Evolutionary conservation across 257 asterid genomes (phyloP).

Genomic region (Solanum bulbocastanum): DNA sequence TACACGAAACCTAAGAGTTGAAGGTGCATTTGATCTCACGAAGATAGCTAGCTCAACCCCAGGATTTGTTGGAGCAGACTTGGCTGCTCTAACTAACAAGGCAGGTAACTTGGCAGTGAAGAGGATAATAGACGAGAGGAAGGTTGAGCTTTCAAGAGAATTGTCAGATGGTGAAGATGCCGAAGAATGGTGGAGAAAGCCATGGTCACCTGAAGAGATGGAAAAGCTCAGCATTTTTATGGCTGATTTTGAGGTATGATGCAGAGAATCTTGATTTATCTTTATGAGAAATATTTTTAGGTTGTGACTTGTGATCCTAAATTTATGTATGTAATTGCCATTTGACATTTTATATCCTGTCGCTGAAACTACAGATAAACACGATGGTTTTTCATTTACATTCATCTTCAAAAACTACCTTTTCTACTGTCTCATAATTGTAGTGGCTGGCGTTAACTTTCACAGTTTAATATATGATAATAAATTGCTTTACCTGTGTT

Average conservation of each 20-base stretch:
- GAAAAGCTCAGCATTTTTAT: constrained; percentile 46
- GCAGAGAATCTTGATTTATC: not conserved
- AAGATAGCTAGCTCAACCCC: constrained; percentile 78
- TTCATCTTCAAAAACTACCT: not conserved
- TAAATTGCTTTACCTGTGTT: not conserved
- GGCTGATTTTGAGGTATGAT: constrained; percentile 81
- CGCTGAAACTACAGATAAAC: not conserved
- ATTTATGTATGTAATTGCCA: not conserved
- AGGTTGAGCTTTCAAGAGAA: constrained; percentile 21
- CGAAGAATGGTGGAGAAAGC: constrained; percentile 64
- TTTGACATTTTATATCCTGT: not conserved
- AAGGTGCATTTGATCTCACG: constrained; percentile 68
- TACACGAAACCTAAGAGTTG: constrained; percentile 52
- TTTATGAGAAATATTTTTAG: not conserved
- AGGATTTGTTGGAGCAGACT: constrained; percentile 92
- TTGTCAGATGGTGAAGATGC: constrained; percentile 9
- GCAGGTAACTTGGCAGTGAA: constrained; percentile 87
- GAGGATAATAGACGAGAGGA: constrained; percentile 53
- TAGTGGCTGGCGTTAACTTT: not conserved
- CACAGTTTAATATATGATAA: not conserved
- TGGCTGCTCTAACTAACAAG: constrained; percentile 57
- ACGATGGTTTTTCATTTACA: not conserved
- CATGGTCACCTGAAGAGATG: constrained; percentile 61
- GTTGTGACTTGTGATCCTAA: not conserved
- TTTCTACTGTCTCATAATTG: not conserved